These are phyloP conservation scores for Candida schatavii DNA, from an alignment of 805 yeast genomes.

Conservation along the genomic window DNA sequence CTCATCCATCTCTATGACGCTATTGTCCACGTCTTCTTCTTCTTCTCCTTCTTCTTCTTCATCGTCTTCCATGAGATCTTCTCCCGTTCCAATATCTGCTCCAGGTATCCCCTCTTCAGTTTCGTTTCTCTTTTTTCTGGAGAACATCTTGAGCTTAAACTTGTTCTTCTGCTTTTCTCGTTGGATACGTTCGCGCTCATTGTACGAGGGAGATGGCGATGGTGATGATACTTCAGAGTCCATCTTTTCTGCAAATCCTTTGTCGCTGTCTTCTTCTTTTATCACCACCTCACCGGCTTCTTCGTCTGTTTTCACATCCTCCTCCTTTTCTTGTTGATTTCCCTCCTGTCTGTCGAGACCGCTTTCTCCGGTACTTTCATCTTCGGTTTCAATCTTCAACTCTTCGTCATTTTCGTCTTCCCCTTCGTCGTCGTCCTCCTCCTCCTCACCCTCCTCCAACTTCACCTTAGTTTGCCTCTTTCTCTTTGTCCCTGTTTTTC, in stretches of 20 bases:
- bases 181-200: conserved; percentile 4
- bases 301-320: conserved; percentile 7
- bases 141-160: conserved; percentile 5
- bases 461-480: conserved; percentile 7
- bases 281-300: conserved; percentile 5
- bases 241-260: conserved; percentile 10
- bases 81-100: background rate
- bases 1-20: too few relatives aligned
- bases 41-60: conserved; percentile 24
- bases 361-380: conserved; percentile 7
- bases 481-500: conserved; percentile 6
- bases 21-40: conserved; percentile 20
- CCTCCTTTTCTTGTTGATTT: conserved; percentile 7
- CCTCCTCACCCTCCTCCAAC: conserved; percentile 12
- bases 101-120: background rate
- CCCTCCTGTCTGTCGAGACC: conserved; percentile 1
- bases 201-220: conserved; percentile 3
- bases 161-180: conserved; percentile 2
- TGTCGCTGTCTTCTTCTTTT: background rate
- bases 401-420: conserved; percentile 11
- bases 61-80: conserved; percentile 10
- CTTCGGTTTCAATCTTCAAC: background rate
- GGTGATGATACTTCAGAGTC: conserved; percentile 4
- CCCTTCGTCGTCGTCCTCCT: conserved; percentile 9
- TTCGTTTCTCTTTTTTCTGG: conserved; percentile 6